Evolutionary conservation across 176 grass and related monocot species (phyloP).

Genomic region (Phragmites australis): DNA sequence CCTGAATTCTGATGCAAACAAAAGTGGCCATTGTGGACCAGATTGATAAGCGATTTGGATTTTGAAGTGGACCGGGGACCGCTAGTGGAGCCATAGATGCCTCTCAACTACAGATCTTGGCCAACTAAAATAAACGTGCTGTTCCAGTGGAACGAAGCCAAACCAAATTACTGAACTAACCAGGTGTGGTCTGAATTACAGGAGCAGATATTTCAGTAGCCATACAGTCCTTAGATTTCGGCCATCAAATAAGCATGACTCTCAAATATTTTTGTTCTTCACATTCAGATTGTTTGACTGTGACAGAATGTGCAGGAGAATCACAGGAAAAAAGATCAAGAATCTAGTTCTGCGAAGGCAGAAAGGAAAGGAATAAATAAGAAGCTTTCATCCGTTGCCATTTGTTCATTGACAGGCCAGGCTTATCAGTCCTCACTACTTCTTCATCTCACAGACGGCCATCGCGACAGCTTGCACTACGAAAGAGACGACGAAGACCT

Average conservation of each 20-base stretch:
- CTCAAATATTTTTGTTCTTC: slow-evolving; percentile 7
- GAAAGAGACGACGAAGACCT: not conserved
- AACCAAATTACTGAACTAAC: not conserved
- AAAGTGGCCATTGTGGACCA: slow-evolving; percentile 23
- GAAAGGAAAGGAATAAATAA: not conserved
- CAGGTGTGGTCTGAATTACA: not conserved
- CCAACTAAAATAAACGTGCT: not conserved
- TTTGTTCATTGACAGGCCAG: not conserved
- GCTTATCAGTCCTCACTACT: not conserved
- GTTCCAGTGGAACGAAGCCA: not conserved
- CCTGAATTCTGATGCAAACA: not conserved
- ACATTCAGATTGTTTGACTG: not conserved
- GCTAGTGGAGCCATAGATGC: not conserved
- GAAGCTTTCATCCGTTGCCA: not conserved
- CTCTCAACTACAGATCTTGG: slow-evolving; percentile 16
- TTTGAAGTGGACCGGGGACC: slow-evolving; percentile 23
- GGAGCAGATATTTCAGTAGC: not conserved
- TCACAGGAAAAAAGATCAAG: not conserved
- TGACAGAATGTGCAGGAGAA: slow-evolving; percentile 13
- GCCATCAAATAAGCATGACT: not conserved
- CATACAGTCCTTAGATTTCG: not conserved
- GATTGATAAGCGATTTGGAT: slow-evolving; percentile 2
- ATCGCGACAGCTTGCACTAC: slow-evolving; percentile 33
- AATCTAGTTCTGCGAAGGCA: slow-evolving; percentile 8
- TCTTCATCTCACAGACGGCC: slow-evolving; percentile 7